Percentiles rank a stretch among this genome's conserved stretches.
Evolutionary conservation across 176 grass and related monocot genomes (phyloP).

Genomic region (Triticum dicoccoides): DNA sequence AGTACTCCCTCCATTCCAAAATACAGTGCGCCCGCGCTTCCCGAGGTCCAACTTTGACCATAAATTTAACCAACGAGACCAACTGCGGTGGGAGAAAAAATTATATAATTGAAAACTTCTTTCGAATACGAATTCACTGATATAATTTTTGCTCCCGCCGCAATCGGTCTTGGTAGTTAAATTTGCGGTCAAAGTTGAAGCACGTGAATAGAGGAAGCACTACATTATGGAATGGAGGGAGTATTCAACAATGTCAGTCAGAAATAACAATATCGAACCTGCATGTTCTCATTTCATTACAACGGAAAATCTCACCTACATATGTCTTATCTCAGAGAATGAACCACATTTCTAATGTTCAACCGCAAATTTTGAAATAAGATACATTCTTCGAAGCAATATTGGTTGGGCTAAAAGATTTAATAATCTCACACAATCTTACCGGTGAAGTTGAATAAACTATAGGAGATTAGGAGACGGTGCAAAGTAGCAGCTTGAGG

Average conservation of each 20-base stretch:
- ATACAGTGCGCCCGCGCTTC: too few species aligned
- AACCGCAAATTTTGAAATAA: not conserved
- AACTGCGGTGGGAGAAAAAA: too few species aligned
- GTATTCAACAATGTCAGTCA: not conserved
- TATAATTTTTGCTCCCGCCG: too few species aligned
- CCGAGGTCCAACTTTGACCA: too few species aligned
- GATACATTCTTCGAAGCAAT: not conserved
- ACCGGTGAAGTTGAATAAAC: not conserved
- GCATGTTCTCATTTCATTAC: not conserved
- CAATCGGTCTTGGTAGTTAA: too few species aligned
- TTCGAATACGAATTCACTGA: too few species aligned
- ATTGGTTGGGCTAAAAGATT: not conserved
- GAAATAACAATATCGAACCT: constrained; percentile 4
- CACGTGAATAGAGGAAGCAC: too few species aligned
- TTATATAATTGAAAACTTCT: too few species aligned
- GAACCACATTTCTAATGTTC: not conserved
- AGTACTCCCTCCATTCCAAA: too few species aligned
- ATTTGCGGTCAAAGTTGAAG: too few species aligned
- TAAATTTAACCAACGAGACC: too few species aligned
- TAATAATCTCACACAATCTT: constrained; percentile 11
- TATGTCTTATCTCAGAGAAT: not conserved
- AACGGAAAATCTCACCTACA: not conserved
- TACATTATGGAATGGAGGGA: too few species aligned
- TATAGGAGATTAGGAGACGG: not conserved
- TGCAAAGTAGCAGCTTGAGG: not conserved